phyloP scores from a whole-genome alignment of 306 rosid genomes.

The Hippophae tibetana region DNA sequence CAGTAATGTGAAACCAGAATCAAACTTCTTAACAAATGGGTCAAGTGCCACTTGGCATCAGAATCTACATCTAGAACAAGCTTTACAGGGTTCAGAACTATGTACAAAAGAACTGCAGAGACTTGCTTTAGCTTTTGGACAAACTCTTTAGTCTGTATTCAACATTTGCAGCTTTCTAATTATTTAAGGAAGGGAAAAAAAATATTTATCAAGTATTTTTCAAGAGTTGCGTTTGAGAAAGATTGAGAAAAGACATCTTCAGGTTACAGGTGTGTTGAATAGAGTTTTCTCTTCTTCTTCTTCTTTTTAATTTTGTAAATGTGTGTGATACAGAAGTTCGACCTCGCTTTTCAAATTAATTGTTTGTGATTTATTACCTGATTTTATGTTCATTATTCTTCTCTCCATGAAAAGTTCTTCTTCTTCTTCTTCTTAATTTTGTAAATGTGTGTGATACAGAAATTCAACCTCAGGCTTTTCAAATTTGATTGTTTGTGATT shows the following conservation, averaged over 20 bases:
- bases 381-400: constrained; percentile 16
- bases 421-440: constrained; percentile 18
- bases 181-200: constrained; percentile 19
- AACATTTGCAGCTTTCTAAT: constrained; percentile 20
- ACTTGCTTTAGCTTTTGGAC: constrained; percentile 71
- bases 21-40: constrained; percentile 16
- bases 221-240: constrained; percentile 14
- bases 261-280: constrained; percentile 52
- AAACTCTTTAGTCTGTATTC: constrained; percentile 44
- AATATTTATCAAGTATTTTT: constrained; percentile 28
- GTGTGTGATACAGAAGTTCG: constrained; percentile 30
- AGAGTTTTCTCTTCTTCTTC: constrained; percentile 15
- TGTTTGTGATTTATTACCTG: constrained; percentile 26
- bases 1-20: constrained; percentile 42
- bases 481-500: constrained; percentile 16
- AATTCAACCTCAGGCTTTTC: constrained; percentile 15
- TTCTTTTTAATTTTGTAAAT: constrained; percentile 39
- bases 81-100: constrained; percentile 37
- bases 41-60: constrained; percentile 14
- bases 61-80: constrained; percentile 11
- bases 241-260: constrained; percentile 23
- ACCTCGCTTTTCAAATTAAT: constrained; percentile 12
- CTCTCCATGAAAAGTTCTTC: constrained; percentile 25
- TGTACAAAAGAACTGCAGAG: constrained; percentile 68
- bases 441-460: constrained; percentile 48